phyloP scores from a whole-genome alignment of 1,284 basidiomycete species.

The Ganoderma lingzhi region DNA sequence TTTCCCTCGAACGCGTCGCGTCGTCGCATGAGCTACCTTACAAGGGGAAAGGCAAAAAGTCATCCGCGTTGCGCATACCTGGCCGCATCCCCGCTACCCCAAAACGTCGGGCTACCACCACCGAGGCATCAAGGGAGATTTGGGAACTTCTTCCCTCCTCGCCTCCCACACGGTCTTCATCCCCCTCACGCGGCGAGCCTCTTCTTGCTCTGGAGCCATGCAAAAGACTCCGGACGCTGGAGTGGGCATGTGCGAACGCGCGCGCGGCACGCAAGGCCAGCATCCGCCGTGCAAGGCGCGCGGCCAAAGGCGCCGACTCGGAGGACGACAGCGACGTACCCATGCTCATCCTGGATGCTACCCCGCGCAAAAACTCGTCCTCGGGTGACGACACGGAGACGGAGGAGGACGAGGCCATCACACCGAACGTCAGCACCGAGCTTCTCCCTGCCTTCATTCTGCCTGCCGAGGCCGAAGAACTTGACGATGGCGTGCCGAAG shows the following conservation, averaged over 20 bases:
- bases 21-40: slow-evolving; percentile 47
- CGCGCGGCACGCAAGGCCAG: slow-evolving; percentile 37
- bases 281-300: slow-evolving; percentile 3
- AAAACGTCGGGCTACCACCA: slow-evolving; percentile 22
- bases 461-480: slow-evolving; percentile 13
- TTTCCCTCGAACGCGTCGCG: slow-evolving; percentile 53
- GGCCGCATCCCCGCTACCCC: slow-evolving; percentile 43
- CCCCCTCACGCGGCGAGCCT: slow-evolving; percentile 44
- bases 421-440: slow-evolving; percentile 38
- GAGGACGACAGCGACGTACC: slow-evolving; percentile 41
- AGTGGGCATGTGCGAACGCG: slow-evolving; percentile 57
- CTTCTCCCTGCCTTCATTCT: slow-evolving; percentile 25
- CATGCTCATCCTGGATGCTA: slow-evolving; percentile 33
- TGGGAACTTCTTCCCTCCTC: slow-evolving; percentile 56
- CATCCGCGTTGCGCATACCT: slow-evolving; percentile 13
- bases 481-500: slow-evolving; percentile 15
- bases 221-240: slow-evolving; percentile 46
- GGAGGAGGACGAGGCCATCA: slow-evolving; percentile 40
- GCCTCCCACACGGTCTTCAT: slow-evolving; percentile 45
- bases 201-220: slow-evolving; percentile 41
- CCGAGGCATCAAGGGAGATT: slow-evolving; percentile 34
- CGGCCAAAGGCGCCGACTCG: slow-evolving; percentile 21
- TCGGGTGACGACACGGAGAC: slow-evolving; percentile 34
- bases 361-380: slow-evolving; percentile 14
- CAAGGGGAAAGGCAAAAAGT: slow-evolving; percentile 21